Evolutionary conservation across 139 green algal genomes (phyloP), one percentile per base, ranked within the genome.

Genomic region (Micractinium sp.): DNA sequence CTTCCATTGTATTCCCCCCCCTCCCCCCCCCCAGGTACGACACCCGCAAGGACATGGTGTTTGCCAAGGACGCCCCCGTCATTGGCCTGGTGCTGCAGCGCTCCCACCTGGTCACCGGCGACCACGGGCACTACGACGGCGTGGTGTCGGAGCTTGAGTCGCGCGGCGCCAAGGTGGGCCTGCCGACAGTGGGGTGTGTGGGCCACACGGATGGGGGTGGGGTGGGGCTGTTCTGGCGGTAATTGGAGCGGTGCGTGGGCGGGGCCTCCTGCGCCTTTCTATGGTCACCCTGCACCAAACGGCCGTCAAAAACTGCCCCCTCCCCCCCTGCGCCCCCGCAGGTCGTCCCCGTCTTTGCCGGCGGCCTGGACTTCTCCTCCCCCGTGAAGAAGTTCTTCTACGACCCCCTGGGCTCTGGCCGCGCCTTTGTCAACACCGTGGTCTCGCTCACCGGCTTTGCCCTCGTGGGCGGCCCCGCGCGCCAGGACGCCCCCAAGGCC

Each of bases 351-450:
- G 98, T 99, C n/a, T 99, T 99, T 93, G 97, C 97, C 5, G 95
- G 97, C 75, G 98, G 96, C 79, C 96, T 99, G 33, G 98, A 99
- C 94, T 99, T 99, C 94, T 98, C 94, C 75, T 85, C 91, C 66
- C 98, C 98, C 19, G 97, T 99, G 27, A 98, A 98, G 91, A 98
- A 98, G 92, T 99, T 99, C 95, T 99, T 99, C 95, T 99, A 97
- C 91, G 96, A 99, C 94, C 98, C 98, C 18, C 93, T 99, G 87
- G 95, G 94, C 93, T 91, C 83, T 71, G 93, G 93, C 91, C 93
- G 89, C 23, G 36, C 96, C 5, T 97, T 96, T 75, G 97, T 99
- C 47, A 95, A 99, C 95, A 93, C 89, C 38, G 96, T 98, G 1
- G 93, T 99, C 35, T 98, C 95, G 1, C 94, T 99, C 35, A 99